Evolutionary conservation across 2,329 filamentous ascomycete species (phyloP).

Genomic region (Microsporum ferrugineum): DNA sequence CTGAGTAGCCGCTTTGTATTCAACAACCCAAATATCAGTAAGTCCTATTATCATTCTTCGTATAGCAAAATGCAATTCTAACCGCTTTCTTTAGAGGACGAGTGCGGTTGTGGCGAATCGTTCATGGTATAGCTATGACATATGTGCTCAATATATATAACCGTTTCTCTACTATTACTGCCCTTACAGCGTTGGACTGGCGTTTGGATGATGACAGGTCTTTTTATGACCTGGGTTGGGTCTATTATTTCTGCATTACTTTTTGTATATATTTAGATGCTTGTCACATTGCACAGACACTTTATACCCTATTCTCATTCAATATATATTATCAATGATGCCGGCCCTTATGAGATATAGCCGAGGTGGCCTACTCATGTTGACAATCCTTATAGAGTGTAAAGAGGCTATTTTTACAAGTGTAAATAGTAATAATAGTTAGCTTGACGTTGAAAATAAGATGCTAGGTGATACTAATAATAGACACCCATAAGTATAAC

Average conservation of each 20-base stretch:
- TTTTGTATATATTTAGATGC: not conserved
- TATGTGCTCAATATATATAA: not conserved
- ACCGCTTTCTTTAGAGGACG: slow-evolving; percentile 57
- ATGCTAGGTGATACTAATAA: too few relatives aligned
- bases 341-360: too few relatives aligned
- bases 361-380: too few relatives aligned
- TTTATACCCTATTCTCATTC: not conserved
- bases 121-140: slow-evolving; percentile 57
- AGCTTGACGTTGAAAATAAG: too few relatives aligned
- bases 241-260: not conserved
- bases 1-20: slow-evolving; percentile 87
- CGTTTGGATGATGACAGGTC: not conserved
- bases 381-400: too few relatives aligned
- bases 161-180: not conserved
- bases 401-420: too few relatives aligned
- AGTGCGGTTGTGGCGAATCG: slow-evolving; percentile 92
- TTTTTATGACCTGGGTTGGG: not conserved
- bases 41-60: slow-evolving; percentile 34
- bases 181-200: slow-evolving; percentile 2
- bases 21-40: slow-evolving; percentile 95
- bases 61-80: slow-evolving; percentile 13
- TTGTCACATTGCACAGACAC: not conserved
- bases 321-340: too few relatives aligned
- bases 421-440: too few relatives aligned
- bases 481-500: too few relatives aligned